Conservation (phyloP, 148 eudicot species). For the Amaranthus hypochondriacus region DNA sequence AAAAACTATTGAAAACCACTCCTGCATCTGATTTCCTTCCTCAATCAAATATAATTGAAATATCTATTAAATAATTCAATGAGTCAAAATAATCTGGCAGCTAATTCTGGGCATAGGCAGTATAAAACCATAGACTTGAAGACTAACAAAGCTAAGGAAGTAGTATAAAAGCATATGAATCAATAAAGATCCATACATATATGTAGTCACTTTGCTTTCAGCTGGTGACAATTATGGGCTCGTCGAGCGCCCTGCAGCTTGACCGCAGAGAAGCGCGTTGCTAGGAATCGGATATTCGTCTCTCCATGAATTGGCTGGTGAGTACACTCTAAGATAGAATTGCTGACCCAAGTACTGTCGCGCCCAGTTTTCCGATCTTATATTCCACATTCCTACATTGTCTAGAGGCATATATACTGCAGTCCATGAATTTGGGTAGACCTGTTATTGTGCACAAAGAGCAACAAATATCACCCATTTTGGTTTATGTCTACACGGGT, state of each 20-base stretch:
- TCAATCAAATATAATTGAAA: too few relatives aligned
- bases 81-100: too few relatives aligned
- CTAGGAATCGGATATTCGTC: conserved; percentile 60
- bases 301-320: conserved; percentile 46
- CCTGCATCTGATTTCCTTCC: too few relatives aligned
- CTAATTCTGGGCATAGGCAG: too few relatives aligned
- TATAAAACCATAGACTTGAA: too few relatives aligned
- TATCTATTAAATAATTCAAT: too few relatives aligned
- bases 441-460: conserved; percentile 24
- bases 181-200: too few relatives aligned
- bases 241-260: conserved; percentile 35
- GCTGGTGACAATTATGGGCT: not conserved
- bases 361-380: conserved; percentile 63
- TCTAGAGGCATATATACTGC: conserved; percentile 58
- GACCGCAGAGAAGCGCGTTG: conserved; percentile 58
- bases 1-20: too few relatives aligned
- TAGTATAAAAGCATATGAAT: too few relatives aligned
- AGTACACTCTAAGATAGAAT: conserved; percentile 58
- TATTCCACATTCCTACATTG: conserved; percentile 71
- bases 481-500: not conserved
- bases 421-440: conserved; percentile 62
- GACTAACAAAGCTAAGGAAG: too few relatives aligned
- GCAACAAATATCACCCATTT: not conserved
- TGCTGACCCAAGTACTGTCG: conserved; percentile 62
- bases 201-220: too few relatives aligned